Percentiles rank a stretch among this genome's conserved stretches.
phyloP scores from a whole-genome alignment of 768 basidiomycete species.

The Termitomyces sp. region DNA sequence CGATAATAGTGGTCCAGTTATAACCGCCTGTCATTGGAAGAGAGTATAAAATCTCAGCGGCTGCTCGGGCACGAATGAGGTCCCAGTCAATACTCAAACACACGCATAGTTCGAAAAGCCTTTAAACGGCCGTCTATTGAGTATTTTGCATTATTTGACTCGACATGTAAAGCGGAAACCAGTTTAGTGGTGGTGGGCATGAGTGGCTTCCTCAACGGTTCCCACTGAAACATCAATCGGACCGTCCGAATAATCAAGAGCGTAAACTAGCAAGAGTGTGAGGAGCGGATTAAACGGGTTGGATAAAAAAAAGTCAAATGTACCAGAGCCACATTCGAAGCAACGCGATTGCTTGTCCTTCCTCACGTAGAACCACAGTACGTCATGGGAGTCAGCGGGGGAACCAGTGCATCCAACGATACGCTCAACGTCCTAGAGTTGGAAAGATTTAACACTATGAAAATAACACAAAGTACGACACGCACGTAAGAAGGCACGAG shows the following conservation, averaged over 20 bases:
- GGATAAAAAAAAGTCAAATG: conserved; percentile 19
- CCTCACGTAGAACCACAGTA: conserved; percentile 73
- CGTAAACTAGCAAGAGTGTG: conserved; percentile 46
- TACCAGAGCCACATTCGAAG: conserved; percentile 91
- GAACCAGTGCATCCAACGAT: conserved; percentile 92
- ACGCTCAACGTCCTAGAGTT: conserved; percentile 65
- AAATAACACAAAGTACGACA: conserved; percentile 4
- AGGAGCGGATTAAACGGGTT: neutral
- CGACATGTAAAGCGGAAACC: neutral
- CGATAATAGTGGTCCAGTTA: no score
- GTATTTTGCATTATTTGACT: conserved; percentile 3
- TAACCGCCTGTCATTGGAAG: no score
- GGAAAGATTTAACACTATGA: neutral
- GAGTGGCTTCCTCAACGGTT: neutral
- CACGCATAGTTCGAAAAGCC: neutral
- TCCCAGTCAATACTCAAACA: neutral
- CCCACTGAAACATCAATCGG: conserved; percentile 4
- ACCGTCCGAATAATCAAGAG: conserved; percentile 45
- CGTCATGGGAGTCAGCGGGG: conserved; percentile 93
- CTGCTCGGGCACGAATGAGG: neutral
- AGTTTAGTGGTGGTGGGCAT: conserved; percentile 7
- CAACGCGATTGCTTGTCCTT: conserved; percentile 73
- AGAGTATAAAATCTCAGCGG: neutral
- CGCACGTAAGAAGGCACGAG: conserved; percentile 83
- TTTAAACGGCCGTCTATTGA: neutral